Percentiles rank a stretch among this genome's conserved stretches.
Conservation (phyloP, 768 basidiomycete genomes). For the Boletus vinaceobasis region DNA sequence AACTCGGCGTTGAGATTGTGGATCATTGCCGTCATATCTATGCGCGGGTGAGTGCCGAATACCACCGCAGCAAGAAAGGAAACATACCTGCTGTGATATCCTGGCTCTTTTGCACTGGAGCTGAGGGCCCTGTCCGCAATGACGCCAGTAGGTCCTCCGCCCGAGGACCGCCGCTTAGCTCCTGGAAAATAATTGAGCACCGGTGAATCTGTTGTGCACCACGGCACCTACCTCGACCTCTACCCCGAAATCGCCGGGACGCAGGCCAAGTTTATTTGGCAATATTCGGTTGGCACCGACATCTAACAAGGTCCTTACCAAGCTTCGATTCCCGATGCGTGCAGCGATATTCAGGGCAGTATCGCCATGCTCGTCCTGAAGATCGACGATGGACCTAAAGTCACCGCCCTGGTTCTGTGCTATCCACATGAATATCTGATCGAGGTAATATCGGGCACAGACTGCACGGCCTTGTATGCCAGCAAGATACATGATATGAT, state of each 20-base stretch:
- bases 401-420: slow-evolving; percentile 73
- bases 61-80: neutral
- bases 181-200: slow-evolving; percentile 38
- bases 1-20: slow-evolving; percentile 77
- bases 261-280: slow-evolving; percentile 89
- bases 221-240: slow-evolving; percentile 70
- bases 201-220: neutral
- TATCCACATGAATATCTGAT: slow-evolving; percentile 84
- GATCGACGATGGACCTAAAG: slow-evolving; percentile 78
- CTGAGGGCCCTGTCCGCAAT: slow-evolving; percentile 67
- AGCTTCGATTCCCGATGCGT: slow-evolving; percentile 81
- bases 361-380: slow-evolving; percentile 94
- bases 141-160: slow-evolving; percentile 79
- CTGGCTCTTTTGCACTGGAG: slow-evolving; percentile 82
- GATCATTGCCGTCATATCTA: slow-evolving; percentile 86
- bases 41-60: slow-evolving; percentile 7
- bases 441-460: slow-evolving; percentile 87
- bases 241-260: slow-evolving; percentile 93
- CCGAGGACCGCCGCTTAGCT: slow-evolving; percentile 63
- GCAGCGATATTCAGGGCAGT: slow-evolving; percentile 96
- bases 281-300: slow-evolving; percentile 88
- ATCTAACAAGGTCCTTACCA: slow-evolving; percentile 85
- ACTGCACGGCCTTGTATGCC: slow-evolving; percentile 86
- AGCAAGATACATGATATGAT: slow-evolving; percentile 88
- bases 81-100: slow-evolving; percentile 73